Base-by-base conservation (phyloP, 2,329 filamentous ascomycete genomes). In the Aspergillus versicolor region DNA sequence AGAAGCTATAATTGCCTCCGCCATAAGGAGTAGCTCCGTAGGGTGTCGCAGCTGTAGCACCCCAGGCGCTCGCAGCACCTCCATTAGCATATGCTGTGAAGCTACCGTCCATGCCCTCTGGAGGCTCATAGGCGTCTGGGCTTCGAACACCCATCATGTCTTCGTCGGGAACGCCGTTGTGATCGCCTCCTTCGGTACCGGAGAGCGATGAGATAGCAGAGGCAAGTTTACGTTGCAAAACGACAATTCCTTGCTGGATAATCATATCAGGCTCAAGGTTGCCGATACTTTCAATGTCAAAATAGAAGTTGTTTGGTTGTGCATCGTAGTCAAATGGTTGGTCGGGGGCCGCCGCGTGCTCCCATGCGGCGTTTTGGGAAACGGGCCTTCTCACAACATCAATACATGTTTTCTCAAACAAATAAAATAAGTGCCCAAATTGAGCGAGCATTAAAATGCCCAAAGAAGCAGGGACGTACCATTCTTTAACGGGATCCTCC, bases 321-420 rank as follows among this genome's bases (percentile, higher is more conserved):
- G 92, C 93, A 67, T 96, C 88, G 75, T 91, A 97, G 77, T 97
- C 88, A 75, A 97, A 97, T 0, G 87, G 84, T 67, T 95, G 90
- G 65, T 91, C 91, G 63, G 94, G 89, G 64, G 89, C 85, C 0
- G 87, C 83, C 8, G 89, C 87, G 50, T 91, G 77, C 88, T 88
- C 65, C 92, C 92, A 92, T 84, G 92, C 69, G 43, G 61, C 70
- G 54, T 69, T 71, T 56, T 67, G 67, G n/a, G 74, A 76, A 54
- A 75, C 60, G 19, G 73, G 74, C 73, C 73, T 76, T 34, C 12
- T 17, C 7, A 52, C 21, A 4, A 37, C 32, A 6, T 44, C 24
- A 45, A 21, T 17, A 49, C 2, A 17, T 21, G 27, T 7, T n/a
- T 7, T n/a, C 34, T 21, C 19, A 24, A 11, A 27, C 21, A 15